These are phyloP conservation scores for Cystobasidium ongulense DNA, from an alignment of 768 basidiomycete genomes.

Conservation along the genomic window DNA sequence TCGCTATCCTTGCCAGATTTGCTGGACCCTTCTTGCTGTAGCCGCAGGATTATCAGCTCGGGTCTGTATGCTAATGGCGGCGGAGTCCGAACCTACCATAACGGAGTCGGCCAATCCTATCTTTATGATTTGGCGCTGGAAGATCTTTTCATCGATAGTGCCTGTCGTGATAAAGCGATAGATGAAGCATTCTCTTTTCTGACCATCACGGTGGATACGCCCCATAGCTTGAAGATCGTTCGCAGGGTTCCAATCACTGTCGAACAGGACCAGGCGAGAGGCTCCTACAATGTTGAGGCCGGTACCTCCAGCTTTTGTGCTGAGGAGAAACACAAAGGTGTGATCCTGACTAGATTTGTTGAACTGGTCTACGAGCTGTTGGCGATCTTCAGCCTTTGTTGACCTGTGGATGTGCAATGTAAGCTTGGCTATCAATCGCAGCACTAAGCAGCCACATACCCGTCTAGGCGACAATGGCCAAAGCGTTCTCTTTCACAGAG, in stretches of 20 bases:
- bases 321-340: conserved; percentile 78
- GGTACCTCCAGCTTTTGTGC: conserved; percentile 90
- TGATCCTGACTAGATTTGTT: conserved; percentile 61
- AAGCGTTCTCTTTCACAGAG: conserved; percentile 70
- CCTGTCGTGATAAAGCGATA: conserved; percentile 79
- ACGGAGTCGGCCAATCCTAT: conserved; percentile 68
- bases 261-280: conserved; percentile 73
- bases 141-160: conserved; percentile 83
- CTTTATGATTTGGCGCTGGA: conserved; percentile 88
- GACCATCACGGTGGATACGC: conserved; percentile 69
- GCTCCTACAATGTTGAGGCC: conserved; percentile 89
- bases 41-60: neutral
- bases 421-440: neutral
- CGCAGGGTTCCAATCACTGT: conserved; percentile 92
- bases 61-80: neutral
- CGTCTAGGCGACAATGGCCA: conserved; percentile 76
- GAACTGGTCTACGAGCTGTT: conserved; percentile 79
- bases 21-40: neutral
- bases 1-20: conserved; percentile 57
- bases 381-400: conserved; percentile 50
- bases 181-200: conserved; percentile 52
- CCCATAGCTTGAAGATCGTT: conserved; percentile 97
- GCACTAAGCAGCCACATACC: conserved; percentile 50
- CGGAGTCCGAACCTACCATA: conserved; percentile 37
- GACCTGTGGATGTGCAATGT: neutral